phyloP scores from a whole-genome alignment of 208 protist species.

The Naegleria fowleri region DNA sequence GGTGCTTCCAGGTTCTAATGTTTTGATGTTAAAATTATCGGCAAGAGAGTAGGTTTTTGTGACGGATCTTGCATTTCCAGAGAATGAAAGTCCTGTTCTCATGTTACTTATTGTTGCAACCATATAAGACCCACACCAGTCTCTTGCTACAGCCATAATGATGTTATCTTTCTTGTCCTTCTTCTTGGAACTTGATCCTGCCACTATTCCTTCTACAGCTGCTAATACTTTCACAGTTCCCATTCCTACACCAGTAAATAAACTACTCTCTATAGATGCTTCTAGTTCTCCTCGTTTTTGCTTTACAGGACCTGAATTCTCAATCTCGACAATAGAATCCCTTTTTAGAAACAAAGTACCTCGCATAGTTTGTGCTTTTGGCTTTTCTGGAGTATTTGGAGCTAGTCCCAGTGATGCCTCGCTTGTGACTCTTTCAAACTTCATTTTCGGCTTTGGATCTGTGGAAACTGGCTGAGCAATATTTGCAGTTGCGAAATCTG shows the following conservation, averaged over 20 bases:
- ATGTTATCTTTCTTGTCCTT: background rate
- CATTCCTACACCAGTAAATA: background rate
- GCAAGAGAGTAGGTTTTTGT: background rate
- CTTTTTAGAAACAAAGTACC: background rate
- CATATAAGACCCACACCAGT: slow-evolving; percentile 1
- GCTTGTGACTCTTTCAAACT: background rate
- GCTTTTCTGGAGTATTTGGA: background rate
- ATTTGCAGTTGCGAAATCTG: background rate
- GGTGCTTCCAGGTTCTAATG: background rate
- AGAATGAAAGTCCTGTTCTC: background rate
- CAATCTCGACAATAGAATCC: background rate
- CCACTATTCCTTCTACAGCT: background rate
- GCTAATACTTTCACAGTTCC: background rate
- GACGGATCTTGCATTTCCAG: background rate
- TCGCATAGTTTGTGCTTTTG: background rate
- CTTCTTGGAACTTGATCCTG: background rate
- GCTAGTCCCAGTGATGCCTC: background rate
- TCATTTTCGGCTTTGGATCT: background rate
- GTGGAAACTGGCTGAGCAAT: background rate
- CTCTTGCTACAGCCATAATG: background rate
- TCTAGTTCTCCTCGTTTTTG: background rate
- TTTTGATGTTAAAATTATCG: background rate
- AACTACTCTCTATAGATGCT: background rate
- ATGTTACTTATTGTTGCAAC: background rate
- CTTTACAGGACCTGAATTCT: background rate